These are phyloP conservation scores for Holtermanniella nyarrowii DNA, from an alignment of 768 basidiomycete genomes.

Conservation along the genomic window DNA sequence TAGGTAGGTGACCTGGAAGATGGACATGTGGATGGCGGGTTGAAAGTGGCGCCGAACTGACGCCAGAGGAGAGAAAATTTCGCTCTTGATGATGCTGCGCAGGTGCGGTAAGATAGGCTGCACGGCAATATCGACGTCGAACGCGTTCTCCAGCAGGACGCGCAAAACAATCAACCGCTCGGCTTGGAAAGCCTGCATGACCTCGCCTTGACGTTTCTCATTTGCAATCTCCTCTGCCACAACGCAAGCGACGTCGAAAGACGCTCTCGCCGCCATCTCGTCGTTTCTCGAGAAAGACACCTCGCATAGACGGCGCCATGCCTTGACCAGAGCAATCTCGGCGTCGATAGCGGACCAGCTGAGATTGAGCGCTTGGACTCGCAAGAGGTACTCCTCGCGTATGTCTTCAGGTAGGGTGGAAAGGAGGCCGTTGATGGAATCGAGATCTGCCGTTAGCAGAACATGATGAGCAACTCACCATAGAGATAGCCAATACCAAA, in stretches of 20 bases:
- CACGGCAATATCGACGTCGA: constrained; percentile 60
- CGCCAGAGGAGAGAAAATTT: constrained; percentile 59
- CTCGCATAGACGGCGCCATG: constrained; percentile 66
- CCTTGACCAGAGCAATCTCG: constrained; percentile 60
- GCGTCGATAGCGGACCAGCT: constrained; percentile 76
- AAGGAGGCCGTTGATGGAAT: constrained; percentile 33
- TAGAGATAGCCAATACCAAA: constrained; percentile 75
- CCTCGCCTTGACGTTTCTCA: constrained; percentile 66
- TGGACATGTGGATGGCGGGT: constrained; percentile 63
- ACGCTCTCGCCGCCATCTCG: constrained; percentile 48
- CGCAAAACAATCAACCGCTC: constrained; percentile 64
- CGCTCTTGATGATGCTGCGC: constrained; percentile 58
- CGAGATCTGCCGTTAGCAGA: constrained; percentile 48
- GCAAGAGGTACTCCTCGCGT: not conserved
- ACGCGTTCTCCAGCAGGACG: constrained; percentile 65
- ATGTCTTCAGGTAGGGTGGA: not conserved
- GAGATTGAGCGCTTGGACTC: constrained; percentile 59
- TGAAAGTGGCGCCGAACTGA: constrained; percentile 60
- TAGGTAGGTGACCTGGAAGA: constrained; percentile 73
- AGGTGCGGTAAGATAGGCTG: constrained; percentile 54
- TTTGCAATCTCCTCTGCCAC: constrained; percentile 57
- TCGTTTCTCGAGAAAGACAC: constrained; percentile 60
- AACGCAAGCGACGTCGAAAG: constrained; percentile 53
- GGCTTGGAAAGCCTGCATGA: constrained; percentile 72
- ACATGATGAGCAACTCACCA: constrained; percentile 47